phyloP scores from a whole-genome alignment of 257 asterid species.

The Datura wrightii region DNA sequence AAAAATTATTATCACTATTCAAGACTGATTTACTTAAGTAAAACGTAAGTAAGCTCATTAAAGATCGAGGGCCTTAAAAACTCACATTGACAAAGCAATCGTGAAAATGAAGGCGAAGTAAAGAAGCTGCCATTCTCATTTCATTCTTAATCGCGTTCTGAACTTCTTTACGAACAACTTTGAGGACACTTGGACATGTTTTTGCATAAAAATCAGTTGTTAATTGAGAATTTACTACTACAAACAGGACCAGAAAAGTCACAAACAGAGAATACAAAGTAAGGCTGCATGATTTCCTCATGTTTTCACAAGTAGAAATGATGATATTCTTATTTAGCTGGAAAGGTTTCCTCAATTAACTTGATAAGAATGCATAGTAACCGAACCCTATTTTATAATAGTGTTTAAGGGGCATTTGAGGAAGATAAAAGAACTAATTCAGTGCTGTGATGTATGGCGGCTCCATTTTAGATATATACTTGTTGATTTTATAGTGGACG shows the following conservation, averaged over 20 bases:
- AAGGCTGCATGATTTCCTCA: not conserved
- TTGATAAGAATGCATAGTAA: constrained; percentile 3
- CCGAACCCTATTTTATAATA: not conserved
- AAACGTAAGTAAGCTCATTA: not conserved
- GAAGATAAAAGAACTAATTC: not conserved
- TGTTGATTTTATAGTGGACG: not conserved
- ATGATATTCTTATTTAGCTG: not conserved
- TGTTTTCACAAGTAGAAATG: not conserved
- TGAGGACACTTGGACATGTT: constrained; percentile 31
- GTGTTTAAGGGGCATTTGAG: constrained; percentile 20
- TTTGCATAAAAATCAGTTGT: not conserved
- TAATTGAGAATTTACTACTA: constrained; percentile 16
- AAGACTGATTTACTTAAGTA: not conserved
- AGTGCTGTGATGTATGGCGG: constrained; percentile 17
- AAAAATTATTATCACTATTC: not conserved
- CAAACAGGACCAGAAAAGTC: not conserved
- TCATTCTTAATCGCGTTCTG: constrained; percentile 62
- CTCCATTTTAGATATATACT: not conserved
- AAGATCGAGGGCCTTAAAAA: not conserved
- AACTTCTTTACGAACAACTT: constrained; percentile 61
- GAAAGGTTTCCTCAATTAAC: not conserved
- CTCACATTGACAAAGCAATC: constrained; percentile 84
- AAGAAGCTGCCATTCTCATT: constrained; percentile 81
- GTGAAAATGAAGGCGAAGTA: constrained; percentile 79
- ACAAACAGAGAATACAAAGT: not conserved